phyloP scores from a whole-genome alignment of 2,329 filamentous ascomycete genomes.

The Beauveria pseudobassiana region DNA sequence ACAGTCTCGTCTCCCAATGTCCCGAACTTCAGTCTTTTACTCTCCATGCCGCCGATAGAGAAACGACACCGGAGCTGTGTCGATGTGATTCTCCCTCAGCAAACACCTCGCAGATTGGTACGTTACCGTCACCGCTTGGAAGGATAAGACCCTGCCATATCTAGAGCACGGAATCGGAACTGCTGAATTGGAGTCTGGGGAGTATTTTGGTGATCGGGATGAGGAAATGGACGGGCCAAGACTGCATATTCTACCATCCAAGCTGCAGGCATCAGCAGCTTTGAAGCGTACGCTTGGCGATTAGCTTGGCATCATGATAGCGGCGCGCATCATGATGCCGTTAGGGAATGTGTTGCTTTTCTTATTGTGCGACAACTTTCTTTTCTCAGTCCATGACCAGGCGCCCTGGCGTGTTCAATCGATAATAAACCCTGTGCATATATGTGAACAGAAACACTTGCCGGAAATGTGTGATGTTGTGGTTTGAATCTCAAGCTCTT shows the following conservation, averaged over 20 bases:
- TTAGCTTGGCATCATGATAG: background rate
- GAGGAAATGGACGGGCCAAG: background rate
- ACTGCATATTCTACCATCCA: constrained; percentile 3
- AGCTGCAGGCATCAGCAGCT: background rate
- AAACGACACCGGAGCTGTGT: constrained; percentile 3
- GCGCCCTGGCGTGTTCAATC: background rate
- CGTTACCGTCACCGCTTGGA: background rate
- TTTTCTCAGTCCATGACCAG: background rate
- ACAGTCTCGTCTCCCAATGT: background rate
- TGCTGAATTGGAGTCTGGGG: background rate
- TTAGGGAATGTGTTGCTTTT: background rate
- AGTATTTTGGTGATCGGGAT: constrained; percentile 6
- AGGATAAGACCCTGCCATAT: background rate
- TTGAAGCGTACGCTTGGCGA: background rate
- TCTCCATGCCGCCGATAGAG: constrained; percentile 1
- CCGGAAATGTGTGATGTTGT: background rate
- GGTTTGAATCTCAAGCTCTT: background rate
- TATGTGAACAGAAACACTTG: too few species aligned
- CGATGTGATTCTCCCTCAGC: constrained; percentile 4
- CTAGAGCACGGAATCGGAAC: background rate
- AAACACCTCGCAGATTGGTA: background rate
- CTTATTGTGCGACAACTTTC: background rate
- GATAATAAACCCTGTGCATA: too few species aligned
- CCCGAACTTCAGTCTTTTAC: constrained; percentile 4
- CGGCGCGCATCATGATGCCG: background rate